A percentile compares a stretch with the other conserved stretches of the same genome.
Conservation (phyloP, 2,329 filamentous ascomycete genomes). For the Raffaelea albimanens region DNA sequence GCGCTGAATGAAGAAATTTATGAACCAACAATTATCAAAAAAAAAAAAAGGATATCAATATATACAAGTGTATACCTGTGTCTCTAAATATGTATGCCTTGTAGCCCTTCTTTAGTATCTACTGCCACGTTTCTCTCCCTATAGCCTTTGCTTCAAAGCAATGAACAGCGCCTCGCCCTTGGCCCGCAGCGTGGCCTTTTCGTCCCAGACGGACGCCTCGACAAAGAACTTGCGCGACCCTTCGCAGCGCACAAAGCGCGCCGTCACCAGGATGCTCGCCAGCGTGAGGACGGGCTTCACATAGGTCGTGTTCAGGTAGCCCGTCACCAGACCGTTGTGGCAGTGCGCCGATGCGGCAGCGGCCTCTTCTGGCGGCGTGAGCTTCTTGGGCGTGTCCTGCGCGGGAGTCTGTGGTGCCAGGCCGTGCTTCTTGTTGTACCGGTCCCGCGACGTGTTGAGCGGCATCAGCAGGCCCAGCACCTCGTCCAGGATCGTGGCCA, state of each 20-base stretch:
- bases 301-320: slow-evolving; percentile 46
- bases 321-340: slow-evolving; percentile 31
- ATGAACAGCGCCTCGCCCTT: slow-evolving; percentile 43
- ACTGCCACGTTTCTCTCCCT: background rate
- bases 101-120: too few relatives aligned
- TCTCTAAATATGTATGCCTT: too few relatives aligned
- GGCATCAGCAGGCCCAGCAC: slow-evolving; percentile 39
- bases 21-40: too few relatives aligned
- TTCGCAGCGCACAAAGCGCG: slow-evolving; percentile 33
- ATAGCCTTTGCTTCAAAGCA: slow-evolving; percentile 12
- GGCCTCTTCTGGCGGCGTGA: slow-evolving; percentile 5
- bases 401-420: background rate
- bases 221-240: slow-evolving; percentile 44
- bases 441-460: slow-evolving; percentile 22
- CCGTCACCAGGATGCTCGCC: slow-evolving; percentile 34
- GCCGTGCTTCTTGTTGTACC: background rate
- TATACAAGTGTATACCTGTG: too few relatives aligned
- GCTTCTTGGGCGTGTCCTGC: background rate
- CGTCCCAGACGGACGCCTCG: slow-evolving; percentile 38
- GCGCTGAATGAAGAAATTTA: too few relatives aligned
- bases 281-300: slow-evolving; percentile 41
- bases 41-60: too few relatives aligned
- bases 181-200: slow-evolving; percentile 36
- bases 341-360: slow-evolving; percentile 10
- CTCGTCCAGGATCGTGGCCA: slow-evolving; percentile 50